These are phyloP conservation scores for Globisporangium sylvaticum DNA, from an alignment of 352 stramenopile species.

Conservation along the genomic window DNA sequence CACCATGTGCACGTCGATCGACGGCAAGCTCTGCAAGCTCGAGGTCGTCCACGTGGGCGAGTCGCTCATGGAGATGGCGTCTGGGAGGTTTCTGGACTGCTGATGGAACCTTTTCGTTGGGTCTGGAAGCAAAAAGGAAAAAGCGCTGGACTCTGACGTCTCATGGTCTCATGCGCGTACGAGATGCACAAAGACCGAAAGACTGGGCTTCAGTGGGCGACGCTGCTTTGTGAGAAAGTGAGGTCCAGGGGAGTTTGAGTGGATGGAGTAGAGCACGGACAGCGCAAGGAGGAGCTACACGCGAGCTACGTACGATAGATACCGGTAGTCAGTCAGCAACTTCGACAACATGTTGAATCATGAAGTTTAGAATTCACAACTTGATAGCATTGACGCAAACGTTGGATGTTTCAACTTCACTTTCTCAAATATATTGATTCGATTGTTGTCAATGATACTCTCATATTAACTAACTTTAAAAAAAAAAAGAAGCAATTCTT, in stretches of 20 bases:
- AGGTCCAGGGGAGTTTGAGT: not conserved
- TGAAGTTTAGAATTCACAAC: too few relatives aligned
- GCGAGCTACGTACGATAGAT: too few relatives aligned
- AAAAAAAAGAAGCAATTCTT: too few relatives aligned
- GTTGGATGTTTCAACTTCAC: too few relatives aligned
- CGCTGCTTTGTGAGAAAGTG: not conserved
- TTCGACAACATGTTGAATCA: too few relatives aligned
- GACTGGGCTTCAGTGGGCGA: not conserved
- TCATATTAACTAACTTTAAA: too few relatives aligned
- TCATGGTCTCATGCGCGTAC: too few relatives aligned
- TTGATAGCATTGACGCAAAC: too few relatives aligned
- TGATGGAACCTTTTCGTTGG: not conserved
- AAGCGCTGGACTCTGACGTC: not conserved
- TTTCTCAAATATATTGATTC: too few relatives aligned
- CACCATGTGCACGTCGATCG: conserved; percentile 70
- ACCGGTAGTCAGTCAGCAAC: too few relatives aligned
- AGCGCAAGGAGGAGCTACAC: too few relatives aligned
- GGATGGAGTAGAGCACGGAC: not conserved
- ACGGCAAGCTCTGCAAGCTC: conserved; percentile 31
- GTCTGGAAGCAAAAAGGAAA: not conserved
- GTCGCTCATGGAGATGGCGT: conserved; percentile 62
- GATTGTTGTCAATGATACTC: too few relatives aligned
- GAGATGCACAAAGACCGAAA: not conserved
- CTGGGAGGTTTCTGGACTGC: conserved; percentile 37
- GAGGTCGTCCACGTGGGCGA: conserved; percentile 18